Evolutionary conservation across 2,329 filamentous ascomycete species (phyloP), one percentile per base, ranked within the genome.

Genomic region (Cryphonectria parasitica): DNA sequence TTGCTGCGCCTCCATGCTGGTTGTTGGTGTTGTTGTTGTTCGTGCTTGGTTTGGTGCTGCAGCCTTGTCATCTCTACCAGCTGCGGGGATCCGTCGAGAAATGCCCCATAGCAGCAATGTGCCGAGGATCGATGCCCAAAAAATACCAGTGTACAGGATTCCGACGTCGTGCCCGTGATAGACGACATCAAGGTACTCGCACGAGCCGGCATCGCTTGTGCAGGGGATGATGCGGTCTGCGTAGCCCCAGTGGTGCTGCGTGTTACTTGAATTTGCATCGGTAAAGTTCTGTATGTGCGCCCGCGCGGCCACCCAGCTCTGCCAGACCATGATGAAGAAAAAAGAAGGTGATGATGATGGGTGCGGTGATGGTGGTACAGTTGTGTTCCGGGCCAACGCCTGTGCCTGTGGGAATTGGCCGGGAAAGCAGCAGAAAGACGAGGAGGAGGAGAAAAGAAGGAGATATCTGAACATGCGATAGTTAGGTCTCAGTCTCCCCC

Each of bases 111-210:
- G 41, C 31, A 85, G 73, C 7, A 87, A 72, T 64, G 86, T 77
- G 25, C 79, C 83, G 61, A 79, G 75, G 60, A 87, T 77, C 6
- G 82, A 82, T 3, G 81, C 77, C 85, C 86, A 88, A 41, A 88
- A 74, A 61, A 86, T 83, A 61, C 84, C 86, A 0, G 79, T 79
- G 76, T 86, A 87, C 49, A 86, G 73, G 82, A 88, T 86, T 28
- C 84, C 80, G 8, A 79, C 68, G 70, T 87, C 85, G 75, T 88
- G 86, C 19, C 82, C 78, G 34, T 73, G 72, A 72, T 88, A 88
- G 63, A 87, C 84, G 45, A 82, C 79, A 71, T 88, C 86, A 64
- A 88, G 83, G 74, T 86, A 86, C 36, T 76, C 81, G 76, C 84
- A 86, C 10, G 83, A 83, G n/a, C 83, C 84, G 17, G 78, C 74